Conservation (phyloP, 306 rosid species). For the Vigna reflexopilosa region DNA sequence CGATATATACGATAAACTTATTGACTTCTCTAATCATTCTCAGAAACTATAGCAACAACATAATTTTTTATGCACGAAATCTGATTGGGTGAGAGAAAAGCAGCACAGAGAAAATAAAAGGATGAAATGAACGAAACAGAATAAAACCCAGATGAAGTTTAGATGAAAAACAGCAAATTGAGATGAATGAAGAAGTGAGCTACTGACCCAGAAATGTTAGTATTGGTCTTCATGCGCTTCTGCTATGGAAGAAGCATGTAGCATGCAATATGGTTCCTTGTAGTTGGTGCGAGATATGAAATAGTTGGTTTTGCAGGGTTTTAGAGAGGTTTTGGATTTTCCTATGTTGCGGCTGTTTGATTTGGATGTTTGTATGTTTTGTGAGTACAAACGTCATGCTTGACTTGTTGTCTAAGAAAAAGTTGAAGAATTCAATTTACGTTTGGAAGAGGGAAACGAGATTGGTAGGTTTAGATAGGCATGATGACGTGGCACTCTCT, state of each 20-base stretch:
- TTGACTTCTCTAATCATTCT: not conserved
- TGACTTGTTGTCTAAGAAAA: slow-evolving; percentile 47
- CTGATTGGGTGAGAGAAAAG: too few species aligned
- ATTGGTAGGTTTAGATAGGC: not conserved
- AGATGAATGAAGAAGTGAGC: not conserved
- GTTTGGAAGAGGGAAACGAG: not conserved
- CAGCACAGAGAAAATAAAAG: not conserved
- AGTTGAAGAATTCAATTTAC: slow-evolving; percentile 28
- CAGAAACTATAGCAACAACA: too few species aligned
- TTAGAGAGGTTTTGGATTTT: slow-evolving; percentile 40
- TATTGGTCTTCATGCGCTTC: slow-evolving; percentile 50
- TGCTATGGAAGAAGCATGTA: slow-evolving; percentile 8
- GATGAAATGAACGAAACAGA: not conserved
- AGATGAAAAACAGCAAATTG: not conserved
- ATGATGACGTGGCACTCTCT: slow-evolving; percentile 46
- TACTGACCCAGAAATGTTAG: slow-evolving; percentile 49
- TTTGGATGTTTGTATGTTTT: not conserved
- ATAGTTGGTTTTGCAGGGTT: slow-evolving; percentile 22
- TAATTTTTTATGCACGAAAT: too few species aligned
- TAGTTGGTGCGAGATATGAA: not conserved
- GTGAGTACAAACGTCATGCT: slow-evolving; percentile 43
- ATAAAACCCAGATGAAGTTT: not conserved
- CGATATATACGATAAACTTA: too few species aligned
- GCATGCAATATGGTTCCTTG: not conserved
- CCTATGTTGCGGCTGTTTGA: slow-evolving; percentile 15